These are phyloP conservation scores for Boletus rufocinnamomeus DNA, from an alignment of 768 basidiomycete genomes.

Conservation along the genomic window DNA sequence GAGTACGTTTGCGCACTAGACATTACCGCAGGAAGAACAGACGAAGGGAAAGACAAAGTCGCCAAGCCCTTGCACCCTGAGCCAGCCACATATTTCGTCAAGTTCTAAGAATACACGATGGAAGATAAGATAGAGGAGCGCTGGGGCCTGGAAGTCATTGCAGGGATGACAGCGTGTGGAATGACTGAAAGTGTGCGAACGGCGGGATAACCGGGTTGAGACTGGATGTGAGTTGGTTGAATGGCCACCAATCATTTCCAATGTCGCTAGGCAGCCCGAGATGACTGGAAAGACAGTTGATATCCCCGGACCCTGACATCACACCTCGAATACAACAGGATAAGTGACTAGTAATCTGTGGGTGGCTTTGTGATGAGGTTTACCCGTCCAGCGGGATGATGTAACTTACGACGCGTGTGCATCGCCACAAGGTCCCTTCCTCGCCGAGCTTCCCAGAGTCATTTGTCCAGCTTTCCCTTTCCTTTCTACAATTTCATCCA, in stretches of 20 bases:
- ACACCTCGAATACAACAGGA: too few relatives aligned
- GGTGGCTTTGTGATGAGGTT: too few relatives aligned
- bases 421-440: too few relatives aligned
- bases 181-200: constrained; percentile 4
- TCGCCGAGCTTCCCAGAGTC: too few relatives aligned
- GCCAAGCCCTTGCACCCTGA: background rate
- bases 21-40: constrained; percentile 7
- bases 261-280: background rate
- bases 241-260: background rate
- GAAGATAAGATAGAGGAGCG: constrained; percentile 6
- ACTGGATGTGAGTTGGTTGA: background rate
- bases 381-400: too few relatives aligned
- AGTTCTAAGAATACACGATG: constrained; percentile 6
- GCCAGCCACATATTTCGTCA: background rate
- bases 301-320: too few relatives aligned
- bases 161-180: background rate
- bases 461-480: too few relatives aligned
- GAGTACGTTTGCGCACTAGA: constrained; percentile 25
- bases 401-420: too few relatives aligned
- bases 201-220: background rate
- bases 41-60: background rate
- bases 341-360: too few relatives aligned
- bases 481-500: too few relatives aligned
- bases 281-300: background rate
- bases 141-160: background rate